Percentiles rank a stretch among this genome's conserved stretches.
phyloP scores from a whole-genome alignment of 805 yeast species.

The Candida stauntonica region DNA sequence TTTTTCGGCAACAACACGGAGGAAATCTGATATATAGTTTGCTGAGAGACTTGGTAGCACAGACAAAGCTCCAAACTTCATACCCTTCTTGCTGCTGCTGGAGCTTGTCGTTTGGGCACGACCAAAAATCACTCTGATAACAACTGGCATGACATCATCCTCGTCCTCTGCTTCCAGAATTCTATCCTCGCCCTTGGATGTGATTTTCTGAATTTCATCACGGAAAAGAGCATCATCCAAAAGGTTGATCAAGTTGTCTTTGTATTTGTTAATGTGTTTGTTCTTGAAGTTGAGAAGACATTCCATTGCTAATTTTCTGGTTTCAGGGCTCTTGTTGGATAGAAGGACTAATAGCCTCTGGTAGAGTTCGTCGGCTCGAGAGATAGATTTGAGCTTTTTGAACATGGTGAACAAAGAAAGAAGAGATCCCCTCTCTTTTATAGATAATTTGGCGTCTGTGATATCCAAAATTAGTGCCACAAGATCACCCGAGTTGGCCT shows the following conservation, averaged over 20 bases:
- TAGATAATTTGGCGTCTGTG: slow-evolving; percentile 34
- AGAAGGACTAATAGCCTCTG: slow-evolving; percentile 50
- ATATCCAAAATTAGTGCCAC: slow-evolving; percentile 50
- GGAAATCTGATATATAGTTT: slow-evolving; percentile 51
- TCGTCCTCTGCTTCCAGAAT: slow-evolving; percentile 60
- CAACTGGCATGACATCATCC: slow-evolving; percentile 58
- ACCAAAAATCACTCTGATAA: slow-evolving; percentile 79
- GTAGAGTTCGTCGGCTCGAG: slow-evolving; percentile 49
- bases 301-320: slow-evolving; percentile 70
- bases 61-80: slow-evolving; percentile 66
- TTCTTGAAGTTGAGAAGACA: slow-evolving; percentile 64
- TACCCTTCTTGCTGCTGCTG: slow-evolving; percentile 67
- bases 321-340: slow-evolving; percentile 52
- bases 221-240: slow-evolving; percentile 80
- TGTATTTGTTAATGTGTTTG: slow-evolving; percentile 57
- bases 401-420: slow-evolving; percentile 62
- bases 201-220: slow-evolving; percentile 72
- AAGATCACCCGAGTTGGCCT: slow-evolving; percentile 50
- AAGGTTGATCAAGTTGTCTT: slow-evolving; percentile 66
- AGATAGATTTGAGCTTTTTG: slow-evolving; percentile 53
- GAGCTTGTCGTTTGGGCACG: slow-evolving; percentile 67
- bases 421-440: slow-evolving; percentile 52
- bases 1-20: slow-evolving; percentile 56
- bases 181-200: slow-evolving; percentile 47
- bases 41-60: slow-evolving; percentile 54